Evolutionary conservation across 257 asterid genomes (phyloP), one percentile per base, ranked within the genome.

Genomic region (Perilla frutescens): DNA sequence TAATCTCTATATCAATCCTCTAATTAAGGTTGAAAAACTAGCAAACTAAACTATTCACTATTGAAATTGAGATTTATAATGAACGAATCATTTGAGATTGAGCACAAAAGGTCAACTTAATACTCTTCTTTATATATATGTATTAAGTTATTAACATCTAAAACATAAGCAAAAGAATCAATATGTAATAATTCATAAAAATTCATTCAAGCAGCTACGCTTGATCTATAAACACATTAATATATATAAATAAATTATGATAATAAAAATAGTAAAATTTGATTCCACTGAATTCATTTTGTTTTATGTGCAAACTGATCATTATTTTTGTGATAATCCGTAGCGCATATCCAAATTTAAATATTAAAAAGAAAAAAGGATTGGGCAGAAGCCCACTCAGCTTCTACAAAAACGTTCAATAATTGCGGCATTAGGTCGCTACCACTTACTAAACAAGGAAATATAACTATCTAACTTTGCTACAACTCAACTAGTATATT

Each of bases 401-500:
- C 61, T 45, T 55, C 36, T 41, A 36, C 67, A 51, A 76, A 34
- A 63, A 60, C 12, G 51, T 8, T 49, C 51, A 59, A 70, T 77
- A 71, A 63, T 63, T 77, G 81, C 51, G 20, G 43, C 72, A 43
- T 45, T 5, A 9, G 4, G 8, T 43, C 26, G 26, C 26, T 20
- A 20, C 26, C 26, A 20, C 61, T 73, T 78, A 44, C 77, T 70
- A 79, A 62, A 74, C 66, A 29, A 55, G 80, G 77, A 64, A 74
- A 70, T 40, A 26, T 43, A 55, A 45, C 29, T 8, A n/a, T 15
- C 12, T 12, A 66, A 44, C 11, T 64, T 29, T 9, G 20, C 4
- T 64, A 11, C 44, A n/a, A 34, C 37, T 34, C 37, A 34, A 34
- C 37, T 34, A 4, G 37, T 34, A 34, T 2, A 34, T 34, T 34